Percentiles rank a stretch among this genome's conserved stretches.
Conservation (phyloP, 345 rosid genomes). For the Populus simonii region DNA sequence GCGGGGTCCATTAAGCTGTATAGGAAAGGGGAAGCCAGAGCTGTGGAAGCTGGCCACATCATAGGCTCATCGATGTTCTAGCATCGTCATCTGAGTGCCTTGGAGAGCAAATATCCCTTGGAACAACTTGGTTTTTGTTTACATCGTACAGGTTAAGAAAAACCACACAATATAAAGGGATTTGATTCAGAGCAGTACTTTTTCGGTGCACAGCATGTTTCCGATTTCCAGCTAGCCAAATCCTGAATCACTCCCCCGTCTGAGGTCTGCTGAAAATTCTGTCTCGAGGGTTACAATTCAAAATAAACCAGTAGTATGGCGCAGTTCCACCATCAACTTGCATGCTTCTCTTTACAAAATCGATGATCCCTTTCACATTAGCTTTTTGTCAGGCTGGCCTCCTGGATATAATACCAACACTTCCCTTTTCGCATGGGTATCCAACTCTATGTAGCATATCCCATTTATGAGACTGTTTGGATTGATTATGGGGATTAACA, state of each 20-base stretch:
- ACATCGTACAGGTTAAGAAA: not conserved
- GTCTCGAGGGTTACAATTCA: constrained; percentile 64
- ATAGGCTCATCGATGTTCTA: not conserved
- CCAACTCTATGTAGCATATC: constrained; percentile 84
- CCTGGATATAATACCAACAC: constrained; percentile 77
- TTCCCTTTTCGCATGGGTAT: constrained; percentile 66
- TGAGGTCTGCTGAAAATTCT: constrained; percentile 62
- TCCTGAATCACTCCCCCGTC: constrained; percentile 65
- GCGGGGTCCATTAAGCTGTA: not conserved
- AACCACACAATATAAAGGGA: not conserved
- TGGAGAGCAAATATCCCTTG: not conserved
- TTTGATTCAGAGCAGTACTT: not conserved
- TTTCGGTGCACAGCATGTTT: not conserved
- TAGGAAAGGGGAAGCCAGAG: not conserved
- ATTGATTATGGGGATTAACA: constrained; percentile 72
- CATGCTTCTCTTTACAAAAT: constrained; percentile 85
- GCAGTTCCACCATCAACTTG: constrained; percentile 86
- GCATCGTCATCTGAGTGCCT: not conserved
- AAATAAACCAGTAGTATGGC: constrained; percentile 68
- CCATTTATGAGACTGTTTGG: constrained; percentile 50
- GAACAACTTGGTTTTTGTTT: not conserved
- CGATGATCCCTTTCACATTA: constrained; percentile 32
- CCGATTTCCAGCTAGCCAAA: constrained; percentile 26
- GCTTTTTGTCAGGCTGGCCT: constrained; percentile 46
- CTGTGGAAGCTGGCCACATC: not conserved